Base-by-base conservation (phyloP, 768 basidiomycete genomes). In the Cystobasidium tubakii region DNA sequence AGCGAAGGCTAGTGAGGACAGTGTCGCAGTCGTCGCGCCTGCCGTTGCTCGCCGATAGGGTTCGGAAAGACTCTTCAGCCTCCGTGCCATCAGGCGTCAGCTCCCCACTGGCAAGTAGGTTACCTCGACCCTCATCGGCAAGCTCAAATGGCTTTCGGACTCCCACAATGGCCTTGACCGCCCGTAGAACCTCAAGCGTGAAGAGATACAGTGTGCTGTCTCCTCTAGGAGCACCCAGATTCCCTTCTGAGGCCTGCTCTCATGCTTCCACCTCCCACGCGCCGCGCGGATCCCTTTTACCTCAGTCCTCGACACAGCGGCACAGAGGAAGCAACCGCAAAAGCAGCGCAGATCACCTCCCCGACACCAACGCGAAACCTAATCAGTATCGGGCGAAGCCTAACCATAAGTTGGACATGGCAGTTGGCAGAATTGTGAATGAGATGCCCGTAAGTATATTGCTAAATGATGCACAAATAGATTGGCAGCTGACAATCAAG, bases 371-470 rank as follows among this genome's bases (percentile, higher is more conserved):
- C 27, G 33, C 57, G 2, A 64, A 60, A 43, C 72, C 72, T 80
- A 90, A 88, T 80, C 85, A 86, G 17, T 97, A 96, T 76, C 83
- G 92, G 50, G 86, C 94, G 1, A 88, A 96, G 80, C 89, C 91
- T n/a, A 88, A 90, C 82, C 92, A 86, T 82, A 91, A 91, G 79
- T 85, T 97, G 4, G 93, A 97, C 79, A 87, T 95, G 44, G 92
- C 92, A 7, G 91, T 97, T 62, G 93, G 92, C 23, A 88, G 90
- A 77, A 90, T 97, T 63, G 87, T 97, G 76, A 96, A 96, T 82
- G 87, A 87, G 76, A 86, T 97, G 23, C 88, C 89, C 21, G 88
- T 92, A 29, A 73, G 78, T 77, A 12, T 66, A 23, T 39, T 34
- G 39, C 19, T 57, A 21, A 17, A n/a, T 74, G 17, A n/a, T 43